Percentiles rank a stretch among this genome's conserved stretches.
Evolutionary conservation across 305 asterid genomes (phyloP).

Genomic region (Rubia balearica): DNA sequence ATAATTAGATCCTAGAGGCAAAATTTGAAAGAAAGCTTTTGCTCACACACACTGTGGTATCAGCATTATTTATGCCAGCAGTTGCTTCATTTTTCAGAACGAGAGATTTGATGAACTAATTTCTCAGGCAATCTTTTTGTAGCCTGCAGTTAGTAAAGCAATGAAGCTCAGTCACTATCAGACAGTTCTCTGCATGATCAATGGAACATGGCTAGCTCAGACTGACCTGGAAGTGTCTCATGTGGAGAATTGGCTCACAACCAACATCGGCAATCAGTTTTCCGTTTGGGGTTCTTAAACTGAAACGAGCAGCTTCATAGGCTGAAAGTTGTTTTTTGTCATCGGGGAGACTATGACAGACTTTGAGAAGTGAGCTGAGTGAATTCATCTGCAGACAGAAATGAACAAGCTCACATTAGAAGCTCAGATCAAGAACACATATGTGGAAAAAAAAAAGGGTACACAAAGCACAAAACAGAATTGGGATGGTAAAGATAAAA

Average conservation of each 20-base stretch:
- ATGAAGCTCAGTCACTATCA: conserved; percentile 4
- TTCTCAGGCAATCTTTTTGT: conserved; percentile 64
- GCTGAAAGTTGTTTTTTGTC: conserved; percentile 45
- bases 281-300: conserved; percentile 72
- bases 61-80: background rate
- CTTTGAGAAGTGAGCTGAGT: conserved; percentile 64
- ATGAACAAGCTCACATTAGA: conserved; percentile 15
- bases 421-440: background rate
- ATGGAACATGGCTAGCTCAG: conserved; percentile 4
- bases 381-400: conserved; percentile 65
- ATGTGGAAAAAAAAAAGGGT: background rate
- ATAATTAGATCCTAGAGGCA: conserved; percentile 2
- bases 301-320: conserved; percentile 79
- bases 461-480: background rate
- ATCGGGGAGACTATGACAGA: conserved; percentile 62
- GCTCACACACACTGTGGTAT: background rate
- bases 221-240: conserved; percentile 92
- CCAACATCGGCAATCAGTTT: conserved; percentile 86
- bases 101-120: conserved; percentile 65
- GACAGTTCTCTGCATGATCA: background rate
- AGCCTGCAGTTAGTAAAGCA: conserved; percentile 40
- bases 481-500: background rate
- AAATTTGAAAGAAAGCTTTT: background rate
- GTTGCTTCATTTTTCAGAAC: conserved; percentile 23
- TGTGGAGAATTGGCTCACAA: conserved; percentile 90